phyloP scores from a whole-genome alignment of 2,329 filamentous ascomycete species.

The Alternaria sp. region DNA sequence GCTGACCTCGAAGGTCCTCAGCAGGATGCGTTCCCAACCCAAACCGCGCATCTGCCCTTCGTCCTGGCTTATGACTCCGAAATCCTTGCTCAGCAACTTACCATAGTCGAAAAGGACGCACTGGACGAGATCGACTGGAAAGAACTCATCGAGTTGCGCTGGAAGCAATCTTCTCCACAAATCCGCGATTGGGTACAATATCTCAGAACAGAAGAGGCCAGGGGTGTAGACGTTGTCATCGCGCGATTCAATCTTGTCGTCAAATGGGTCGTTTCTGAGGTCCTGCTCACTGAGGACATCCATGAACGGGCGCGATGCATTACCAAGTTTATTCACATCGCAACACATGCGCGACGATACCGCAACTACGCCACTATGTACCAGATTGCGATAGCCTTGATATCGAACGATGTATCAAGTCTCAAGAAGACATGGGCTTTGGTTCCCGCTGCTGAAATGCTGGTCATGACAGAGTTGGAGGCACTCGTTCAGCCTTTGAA shows the following conservation, averaged over 20 bases:
- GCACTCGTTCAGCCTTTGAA: slow-evolving; percentile 76
- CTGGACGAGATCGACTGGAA: slow-evolving; percentile 89
- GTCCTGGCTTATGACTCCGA: slow-evolving; percentile 83
- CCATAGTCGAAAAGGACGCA: slow-evolving; percentile 84
- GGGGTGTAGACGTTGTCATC: slow-evolving; percentile 83
- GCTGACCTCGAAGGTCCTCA: slow-evolving; percentile 32
- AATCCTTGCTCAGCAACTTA: slow-evolving; percentile 81
- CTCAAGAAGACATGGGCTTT: slow-evolving; percentile 75
- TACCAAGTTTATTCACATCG: slow-evolving; percentile 84
- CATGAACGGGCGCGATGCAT: slow-evolving; percentile 79
- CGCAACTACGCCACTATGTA: slow-evolving; percentile 87
- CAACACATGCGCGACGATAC: slow-evolving; percentile 75
- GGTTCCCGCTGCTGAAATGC: slow-evolving; percentile 70
- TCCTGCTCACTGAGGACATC: slow-evolving; percentile 74
- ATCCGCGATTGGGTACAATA: slow-evolving; percentile 84
- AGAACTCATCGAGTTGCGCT: slow-evolving; percentile 82
- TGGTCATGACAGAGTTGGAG: slow-evolving; percentile 74
- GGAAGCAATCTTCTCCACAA: slow-evolving; percentile 74
- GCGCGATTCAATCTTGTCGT: slow-evolving; percentile 89
- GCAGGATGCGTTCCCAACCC: slow-evolving; percentile 18
- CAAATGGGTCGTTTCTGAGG: slow-evolving; percentile 84
- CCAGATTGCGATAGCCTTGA: slow-evolving; percentile 79
- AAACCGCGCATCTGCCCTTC: slow-evolving; percentile 72
- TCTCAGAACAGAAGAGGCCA: slow-evolving; percentile 73
- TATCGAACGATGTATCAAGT: slow-evolving; percentile 74